A percentile compares a stretch with the other conserved stretches of the same genome.
Evolutionary conservation across 2,329 filamentous ascomycete species (phyloP).

Genomic region (Microsporum canis): DNA sequence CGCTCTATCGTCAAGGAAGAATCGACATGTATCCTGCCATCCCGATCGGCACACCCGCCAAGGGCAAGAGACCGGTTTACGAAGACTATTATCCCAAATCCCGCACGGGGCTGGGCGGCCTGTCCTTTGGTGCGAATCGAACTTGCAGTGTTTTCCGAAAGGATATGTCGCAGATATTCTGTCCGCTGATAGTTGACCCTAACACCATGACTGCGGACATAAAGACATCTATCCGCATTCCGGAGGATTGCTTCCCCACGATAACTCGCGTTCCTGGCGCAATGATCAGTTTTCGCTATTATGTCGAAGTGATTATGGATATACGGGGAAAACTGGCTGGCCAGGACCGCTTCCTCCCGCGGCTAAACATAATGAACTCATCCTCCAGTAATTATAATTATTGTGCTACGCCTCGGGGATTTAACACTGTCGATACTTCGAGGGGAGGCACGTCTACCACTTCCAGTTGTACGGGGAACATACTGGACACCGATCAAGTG

Average conservation of each 20-base stretch:
- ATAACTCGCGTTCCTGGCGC: slow-evolving; percentile 80
- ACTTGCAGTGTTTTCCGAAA: slow-evolving; percentile 92
- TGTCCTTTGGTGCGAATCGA: slow-evolving; percentile 75
- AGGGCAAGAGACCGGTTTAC: slow-evolving; percentile 58
- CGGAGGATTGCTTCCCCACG: slow-evolving; percentile 83
- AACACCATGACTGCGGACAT: slow-evolving; percentile 64
- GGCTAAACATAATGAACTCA: slow-evolving; percentile 41
- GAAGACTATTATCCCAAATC: slow-evolving; percentile 83
- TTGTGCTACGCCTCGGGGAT: slow-evolving; percentile 30
- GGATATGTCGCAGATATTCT: slow-evolving; percentile 79
- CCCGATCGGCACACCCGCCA: slow-evolving; percentile 49
- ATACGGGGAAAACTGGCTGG: slow-evolving; percentile 73
- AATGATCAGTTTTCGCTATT: slow-evolving; percentile 93
- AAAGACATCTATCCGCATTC: slow-evolving; percentile 71
- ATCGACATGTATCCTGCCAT: slow-evolving; percentile 67
- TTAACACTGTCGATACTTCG: slow-evolving; percentile 22
- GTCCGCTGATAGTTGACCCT: slow-evolving; percentile 80
- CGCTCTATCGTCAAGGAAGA: slow-evolving; percentile 78
- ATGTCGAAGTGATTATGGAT: slow-evolving; percentile 85
- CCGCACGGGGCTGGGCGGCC: slow-evolving; percentile 69
- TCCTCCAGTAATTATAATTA: slow-evolving; percentile 33
- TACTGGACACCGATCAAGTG: slow-evolving; percentile 78
- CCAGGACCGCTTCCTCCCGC: slow-evolving; percentile 55
- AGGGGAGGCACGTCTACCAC: slow-evolving; percentile 25
- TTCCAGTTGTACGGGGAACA: slow-evolving; percentile 44